A percentile compares a stretch with the other conserved stretches of the same genome.
phyloP scores from a whole-genome alignment of 345 rosid species.

The Rhizophora apiculata region DNA sequence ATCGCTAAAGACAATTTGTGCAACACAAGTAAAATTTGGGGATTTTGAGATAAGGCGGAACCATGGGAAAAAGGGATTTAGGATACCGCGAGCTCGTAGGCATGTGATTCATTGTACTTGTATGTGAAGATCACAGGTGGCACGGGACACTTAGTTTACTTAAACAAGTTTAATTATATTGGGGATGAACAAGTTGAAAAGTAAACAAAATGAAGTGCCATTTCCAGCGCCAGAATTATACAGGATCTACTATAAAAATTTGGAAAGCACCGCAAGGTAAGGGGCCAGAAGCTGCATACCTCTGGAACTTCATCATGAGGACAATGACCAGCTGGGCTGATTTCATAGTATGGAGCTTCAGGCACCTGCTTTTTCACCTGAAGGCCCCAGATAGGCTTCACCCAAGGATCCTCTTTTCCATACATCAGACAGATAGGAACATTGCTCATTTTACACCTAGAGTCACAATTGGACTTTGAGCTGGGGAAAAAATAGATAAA shows the following conservation, averaged over 20 bases:
- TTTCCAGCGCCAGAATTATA: background rate
- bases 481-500: background rate
- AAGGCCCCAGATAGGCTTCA: conserved; percentile 85
- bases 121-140: no score
- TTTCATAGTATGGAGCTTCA: conserved; percentile 78
- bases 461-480: conserved; percentile 11
- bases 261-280: background rate
- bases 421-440: conserved; percentile 79
- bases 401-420: conserved; percentile 98
- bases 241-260: background rate
- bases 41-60: no score
- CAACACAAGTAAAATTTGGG: no score
- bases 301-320: conserved; percentile 99
- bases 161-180: no score
- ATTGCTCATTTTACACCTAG: conserved; percentile 54
- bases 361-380: conserved; percentile 70
- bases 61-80: no score
- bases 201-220: no score
- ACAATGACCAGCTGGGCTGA: conserved; percentile 99
- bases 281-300: conserved; percentile 36
- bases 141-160: no score
- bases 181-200: no score
- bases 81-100: no score
- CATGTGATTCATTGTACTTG: no score
- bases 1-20: no score